Evolutionary conservation across 2,329 filamentous ascomycete genomes (phyloP).

Genomic region (Gnomoniopsis smithogilvyi): DNA sequence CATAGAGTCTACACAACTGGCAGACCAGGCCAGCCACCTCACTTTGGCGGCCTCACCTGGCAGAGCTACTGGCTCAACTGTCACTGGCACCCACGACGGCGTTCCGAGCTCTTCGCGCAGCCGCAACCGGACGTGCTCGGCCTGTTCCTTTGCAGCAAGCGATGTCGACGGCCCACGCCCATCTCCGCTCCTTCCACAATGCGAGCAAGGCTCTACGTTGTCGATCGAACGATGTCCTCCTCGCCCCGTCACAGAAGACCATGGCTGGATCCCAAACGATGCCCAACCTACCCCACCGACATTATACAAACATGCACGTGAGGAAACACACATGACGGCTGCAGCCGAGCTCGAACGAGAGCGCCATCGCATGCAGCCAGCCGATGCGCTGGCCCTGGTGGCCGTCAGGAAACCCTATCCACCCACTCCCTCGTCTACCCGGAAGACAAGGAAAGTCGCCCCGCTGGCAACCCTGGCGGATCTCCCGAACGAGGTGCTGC

Average conservation of each 20-base stretch:
- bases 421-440: no score
- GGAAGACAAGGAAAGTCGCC: no score
- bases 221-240: conserved; percentile 20
- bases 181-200: conserved; percentile 1
- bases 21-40: conserved; percentile 22
- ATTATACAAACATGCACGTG: conserved; percentile 14
- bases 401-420: neutral
- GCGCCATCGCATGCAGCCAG: neutral
- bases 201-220: neutral
- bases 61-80: neutral
- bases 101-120: neutral
- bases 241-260: conserved; percentile 4
- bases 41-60: conserved; percentile 17
- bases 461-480: conserved; percentile 15
- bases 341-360: neutral
- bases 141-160: conserved; percentile 12
- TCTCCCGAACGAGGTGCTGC: conserved; percentile 55
- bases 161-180: conserved; percentile 8
- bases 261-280: conserved; percentile 5
- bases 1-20: conserved; percentile 20
- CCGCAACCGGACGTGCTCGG: conserved; percentile 4
- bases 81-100: neutral
- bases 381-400: neutral
- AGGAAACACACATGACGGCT: neutral
- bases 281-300: conserved; percentile 21